These are phyloP conservation scores for Candida ponderosae DNA, from an alignment of 805 yeast genomes.

Conservation along the genomic window DNA sequence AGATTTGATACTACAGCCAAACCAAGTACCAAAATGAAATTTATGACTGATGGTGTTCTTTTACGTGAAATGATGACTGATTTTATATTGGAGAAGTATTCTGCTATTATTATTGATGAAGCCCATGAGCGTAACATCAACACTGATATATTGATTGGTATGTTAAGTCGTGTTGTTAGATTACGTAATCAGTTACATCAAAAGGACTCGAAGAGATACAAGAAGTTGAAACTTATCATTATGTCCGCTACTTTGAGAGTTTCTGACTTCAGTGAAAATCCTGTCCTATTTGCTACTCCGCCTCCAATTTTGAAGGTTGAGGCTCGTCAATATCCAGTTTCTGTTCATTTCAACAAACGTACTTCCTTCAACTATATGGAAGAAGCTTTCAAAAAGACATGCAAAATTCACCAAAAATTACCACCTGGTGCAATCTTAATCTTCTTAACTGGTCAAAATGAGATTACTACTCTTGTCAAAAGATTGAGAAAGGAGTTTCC, in stretches of 20 bases:
- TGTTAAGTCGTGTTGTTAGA: conserved; percentile 78
- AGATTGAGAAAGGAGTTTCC: conserved; percentile 65
- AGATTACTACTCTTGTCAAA: conserved; percentile 71
- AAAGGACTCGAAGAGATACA: conserved; percentile 37
- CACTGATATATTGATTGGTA: conserved; percentile 92
- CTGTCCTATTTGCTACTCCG: conserved; percentile 50
- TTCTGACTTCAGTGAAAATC: conserved; percentile 84
- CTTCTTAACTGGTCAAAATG: conserved; percentile 92
- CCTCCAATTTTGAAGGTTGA: conserved; percentile 90
- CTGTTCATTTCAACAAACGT: conserved; percentile 78
- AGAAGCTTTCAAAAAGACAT: conserved; percentile 77
- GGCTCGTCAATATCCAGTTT: conserved; percentile 91
- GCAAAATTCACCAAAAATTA: conserved; percentile 75
- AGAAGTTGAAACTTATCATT: conserved; percentile 72
- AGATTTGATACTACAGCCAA: conserved; percentile 68
- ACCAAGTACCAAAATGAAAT: conserved; percentile 65
- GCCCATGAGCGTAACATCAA: conserved; percentile 97
- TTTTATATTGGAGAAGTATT: conserved; percentile 71
- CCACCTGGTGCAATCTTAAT: conserved; percentile 94
- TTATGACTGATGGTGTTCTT: conserved; percentile 93
- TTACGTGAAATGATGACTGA: conserved; percentile 90
- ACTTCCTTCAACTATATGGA: conserved; percentile 76
- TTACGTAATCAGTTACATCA: conserved; percentile 52
- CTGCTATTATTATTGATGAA: conserved; percentile 87
- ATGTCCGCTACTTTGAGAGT: conserved; percentile 98